A percentile compares a stretch with the other conserved stretches of the same genome.
These are phyloP conservation scores for Colletotrichum phormii DNA, from an alignment of 2,329 filamentous ascomycete genomes.

Conservation along the genomic window DNA sequence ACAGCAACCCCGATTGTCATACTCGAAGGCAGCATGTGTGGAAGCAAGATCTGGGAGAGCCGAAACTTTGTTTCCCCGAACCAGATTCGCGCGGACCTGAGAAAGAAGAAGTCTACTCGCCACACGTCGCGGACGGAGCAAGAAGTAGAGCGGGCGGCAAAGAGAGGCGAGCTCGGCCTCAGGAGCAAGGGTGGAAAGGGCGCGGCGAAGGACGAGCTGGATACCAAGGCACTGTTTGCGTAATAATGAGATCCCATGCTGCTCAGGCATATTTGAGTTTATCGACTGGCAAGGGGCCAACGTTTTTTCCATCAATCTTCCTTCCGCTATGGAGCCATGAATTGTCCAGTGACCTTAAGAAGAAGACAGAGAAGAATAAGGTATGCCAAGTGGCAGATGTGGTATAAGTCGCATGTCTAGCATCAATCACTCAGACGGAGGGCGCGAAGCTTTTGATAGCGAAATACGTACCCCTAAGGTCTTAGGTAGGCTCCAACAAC, in stretches of 20 bases:
- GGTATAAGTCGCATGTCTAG: neutral
- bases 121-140: slow-evolving; percentile 84
- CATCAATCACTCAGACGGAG: neutral
- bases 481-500: neutral
- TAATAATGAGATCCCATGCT: slow-evolving; percentile 50
- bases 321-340: neutral
- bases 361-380: neutral
- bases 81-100: slow-evolving; percentile 86
- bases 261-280: slow-evolving; percentile 1
- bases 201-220: slow-evolving; percentile 76
- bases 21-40: slow-evolving; percentile 93
- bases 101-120: slow-evolving; percentile 78
- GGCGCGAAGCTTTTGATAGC: neutral
- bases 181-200: slow-evolving; percentile 73
- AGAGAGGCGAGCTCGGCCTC: slow-evolving; percentile 82
- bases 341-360: neutral
- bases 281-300: neutral
- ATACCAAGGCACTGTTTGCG: slow-evolving; percentile 81
- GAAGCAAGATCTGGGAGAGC: slow-evolving; percentile 98
- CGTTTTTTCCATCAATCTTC: neutral
- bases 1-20: slow-evolving; percentile 77
- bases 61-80: slow-evolving; percentile 97
- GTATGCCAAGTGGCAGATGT: neutral
- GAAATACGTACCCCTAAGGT: neutral
- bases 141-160: slow-evolving; percentile 76